Evolutionary conservation across 23 red algal genomes (phyloP), one percentile per base, ranked within the genome.

Genomic region (Agarophyton chilense): DNA sequence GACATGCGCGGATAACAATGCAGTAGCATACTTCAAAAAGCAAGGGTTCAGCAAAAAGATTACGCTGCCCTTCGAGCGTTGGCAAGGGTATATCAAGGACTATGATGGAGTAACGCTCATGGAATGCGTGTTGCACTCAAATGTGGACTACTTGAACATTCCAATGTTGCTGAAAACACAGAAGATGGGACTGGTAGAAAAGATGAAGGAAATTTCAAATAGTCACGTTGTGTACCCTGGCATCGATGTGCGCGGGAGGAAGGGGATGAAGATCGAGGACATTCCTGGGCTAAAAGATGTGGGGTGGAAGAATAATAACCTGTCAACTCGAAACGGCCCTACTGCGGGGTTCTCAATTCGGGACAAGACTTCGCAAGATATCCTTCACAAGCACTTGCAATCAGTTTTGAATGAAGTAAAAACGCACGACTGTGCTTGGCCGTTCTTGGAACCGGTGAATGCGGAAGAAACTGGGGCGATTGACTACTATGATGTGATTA

Each of bases 41-140:
- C 96, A 98, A 66, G 96, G 96, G 35, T 98, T 98, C 78, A 92
- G 86, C 58, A 98, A 95, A 72, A 98, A 94, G 71, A 98, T 98
- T 26, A 95, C 92, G 10, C 77, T 98, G 4, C 93, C 93, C 26
- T 88, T 82, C 39, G 94, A 98, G 29, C 70, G 57, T 13, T 98
- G 96, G 96, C 96, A 98, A 85, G 96, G 96, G 33, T 95, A 95
- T 67, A 98, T 98, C 92, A 98, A 98, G 81, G 96, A 98, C 68
- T 98, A 98, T 77, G 96, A 98, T 61, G 96, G 96, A 4, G 92
- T 98, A 38, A 91, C 88, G 38, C 58, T 98, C 21, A 98, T 98
- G 96, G 96, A 98, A 72, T 98, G 96, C 55, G 73, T 83, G 1
- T 78, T n/a, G n/a, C n/a, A n/a, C n/a, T n/a, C n/a, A n/a, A n/a